Evolutionary conservation across 2,329 filamentous ascomycete genomes (phyloP), one percentile per base, ranked within the genome.

Genomic region (Dactylonectria estremocensis): DNA sequence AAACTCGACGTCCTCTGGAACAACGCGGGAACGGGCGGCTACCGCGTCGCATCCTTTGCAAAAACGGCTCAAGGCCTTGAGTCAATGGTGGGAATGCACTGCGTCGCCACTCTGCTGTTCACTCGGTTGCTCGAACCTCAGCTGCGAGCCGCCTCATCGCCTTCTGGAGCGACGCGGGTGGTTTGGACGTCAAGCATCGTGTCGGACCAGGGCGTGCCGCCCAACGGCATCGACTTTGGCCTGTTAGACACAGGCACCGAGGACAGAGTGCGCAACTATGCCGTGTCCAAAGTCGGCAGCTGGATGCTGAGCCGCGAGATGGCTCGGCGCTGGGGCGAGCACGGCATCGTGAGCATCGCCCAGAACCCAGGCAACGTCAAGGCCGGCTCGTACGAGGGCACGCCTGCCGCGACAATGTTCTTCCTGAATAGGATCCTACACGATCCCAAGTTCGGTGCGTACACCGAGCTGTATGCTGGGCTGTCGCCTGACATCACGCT

Each of bases 1-100:
- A 73, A 77, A 2, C 79, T 86, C 1, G 79, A 86, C 55, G 79
- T 86, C 6, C 76, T 87, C 1, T 82, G 77, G 76, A 83, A 83
- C 69, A 82, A 84, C 9, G 81, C 82, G 6, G 61, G 70, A 33
- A 67, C 40, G 10, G 63, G 70, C 28, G 62, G 50, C 22, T 67
- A 64, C 50, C 48, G 55, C 22, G 60, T 74, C 22, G 67, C 67
- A 24, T 37, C 45, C 13, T 66, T 62, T 14, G 50, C 60, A n/a
- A 71, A 31, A 22, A 69, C 72, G 2, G 56, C 57, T 5, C 81
- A 82, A 53, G 77, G 76, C 13, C 61, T 81, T 9, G 81, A 83
- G 63, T 31, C 72, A 5, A 73, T 80, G 58, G 64, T 82, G 1
- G 80, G 78, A 8, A 73, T 78, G 43, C 77, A 83, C 52, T 82